phyloP scores from a whole-genome alignment of 2,329 filamentous ascomycete genomes.

The Hirsutella thompsonii region DNA sequence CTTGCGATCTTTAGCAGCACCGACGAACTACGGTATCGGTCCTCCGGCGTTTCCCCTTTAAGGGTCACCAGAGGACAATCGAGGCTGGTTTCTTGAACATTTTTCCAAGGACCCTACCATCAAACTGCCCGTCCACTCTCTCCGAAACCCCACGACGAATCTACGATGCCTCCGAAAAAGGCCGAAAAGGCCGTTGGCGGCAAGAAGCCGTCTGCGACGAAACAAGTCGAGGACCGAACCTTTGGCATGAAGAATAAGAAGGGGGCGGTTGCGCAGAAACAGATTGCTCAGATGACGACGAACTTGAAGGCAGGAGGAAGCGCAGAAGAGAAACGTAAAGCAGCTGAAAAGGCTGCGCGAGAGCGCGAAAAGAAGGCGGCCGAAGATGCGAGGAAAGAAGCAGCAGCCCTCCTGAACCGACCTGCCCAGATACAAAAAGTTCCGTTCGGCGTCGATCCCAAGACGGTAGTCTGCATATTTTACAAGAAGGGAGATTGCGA shows the following conservation, averaged over 20 bases:
- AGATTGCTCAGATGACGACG: slow-evolving; percentile 72
- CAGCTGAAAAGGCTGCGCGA: slow-evolving; percentile 50
- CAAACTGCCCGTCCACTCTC: no score
- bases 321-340: slow-evolving; percentile 77
- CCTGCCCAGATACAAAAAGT: slow-evolving; percentile 96
- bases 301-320: slow-evolving; percentile 62
- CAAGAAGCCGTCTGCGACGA: slow-evolving; percentile 44
- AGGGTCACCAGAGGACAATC: background rate
- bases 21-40: background rate
- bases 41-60: background rate
- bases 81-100: background rate
- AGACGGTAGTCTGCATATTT: slow-evolving; percentile 93
- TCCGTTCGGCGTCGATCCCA: slow-evolving; percentile 93
- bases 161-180: slow-evolving; percentile 63
- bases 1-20: slow-evolving; percentile 1
- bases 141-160: slow-evolving; percentile 12
- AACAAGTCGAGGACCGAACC: slow-evolving; percentile 80
- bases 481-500: slow-evolving; percentile 96
- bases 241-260: slow-evolving; percentile 99
- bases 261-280: slow-evolving; percentile 76
- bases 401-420: slow-evolving; percentile 72
- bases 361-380: slow-evolving; percentile 87
- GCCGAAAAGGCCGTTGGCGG: slow-evolving; percentile 35
- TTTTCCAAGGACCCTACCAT: no score
- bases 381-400: slow-evolving; percentile 71